Evolutionary conservation across 768 basidiomycete genomes (phyloP).

Genomic region (Steccherinum ochraceum): DNA sequence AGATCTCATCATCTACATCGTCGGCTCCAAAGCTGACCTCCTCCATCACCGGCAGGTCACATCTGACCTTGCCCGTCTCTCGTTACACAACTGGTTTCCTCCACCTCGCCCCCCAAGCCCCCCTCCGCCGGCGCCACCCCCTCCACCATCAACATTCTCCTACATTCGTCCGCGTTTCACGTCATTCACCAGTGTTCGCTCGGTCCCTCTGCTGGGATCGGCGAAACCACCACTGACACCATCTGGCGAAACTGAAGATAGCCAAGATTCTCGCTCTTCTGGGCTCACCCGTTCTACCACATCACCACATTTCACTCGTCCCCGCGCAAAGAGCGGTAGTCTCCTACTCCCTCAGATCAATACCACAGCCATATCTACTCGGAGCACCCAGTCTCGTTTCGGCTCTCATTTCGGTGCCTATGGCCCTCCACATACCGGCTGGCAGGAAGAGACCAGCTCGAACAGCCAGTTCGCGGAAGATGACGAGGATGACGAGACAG

Average conservation of each 20-base stretch:
- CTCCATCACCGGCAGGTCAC: constrained; percentile 67
- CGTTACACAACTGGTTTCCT: constrained; percentile 84
- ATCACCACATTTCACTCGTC: constrained; percentile 29
- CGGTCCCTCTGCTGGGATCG: constrained; percentile 44
- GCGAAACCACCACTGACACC: constrained; percentile 46
- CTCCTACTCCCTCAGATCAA: constrained; percentile 22
- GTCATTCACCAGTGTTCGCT: constrained; percentile 61
- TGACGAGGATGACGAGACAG: constrained; percentile 38
- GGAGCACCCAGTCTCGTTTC: constrained; percentile 42
- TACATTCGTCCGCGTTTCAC: constrained; percentile 78
- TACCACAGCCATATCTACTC: constrained; percentile 13
- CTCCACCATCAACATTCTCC: constrained; percentile 59
- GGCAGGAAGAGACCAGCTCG: constrained; percentile 60
- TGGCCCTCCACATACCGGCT: constrained; percentile 26
- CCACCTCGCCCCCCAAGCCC: constrained; percentile 67
- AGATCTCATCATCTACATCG: constrained; percentile 91
- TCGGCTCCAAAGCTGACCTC: constrained; percentile 89
- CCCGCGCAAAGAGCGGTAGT: constrained; percentile 37
- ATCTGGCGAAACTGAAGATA: constrained; percentile 57
- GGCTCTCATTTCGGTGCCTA: constrained; percentile 38
- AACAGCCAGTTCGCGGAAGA: constrained; percentile 61
- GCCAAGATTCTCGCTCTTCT: constrained; percentile 42
- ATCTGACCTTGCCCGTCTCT: constrained; percentile 75
- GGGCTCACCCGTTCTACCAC: constrained; percentile 30
- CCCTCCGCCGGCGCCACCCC: constrained; percentile 56